These are phyloP conservation scores for Coemansia erecta DNA, from an alignment of 192 early-diverging fungal genomes.

Conservation along the genomic window DNA sequence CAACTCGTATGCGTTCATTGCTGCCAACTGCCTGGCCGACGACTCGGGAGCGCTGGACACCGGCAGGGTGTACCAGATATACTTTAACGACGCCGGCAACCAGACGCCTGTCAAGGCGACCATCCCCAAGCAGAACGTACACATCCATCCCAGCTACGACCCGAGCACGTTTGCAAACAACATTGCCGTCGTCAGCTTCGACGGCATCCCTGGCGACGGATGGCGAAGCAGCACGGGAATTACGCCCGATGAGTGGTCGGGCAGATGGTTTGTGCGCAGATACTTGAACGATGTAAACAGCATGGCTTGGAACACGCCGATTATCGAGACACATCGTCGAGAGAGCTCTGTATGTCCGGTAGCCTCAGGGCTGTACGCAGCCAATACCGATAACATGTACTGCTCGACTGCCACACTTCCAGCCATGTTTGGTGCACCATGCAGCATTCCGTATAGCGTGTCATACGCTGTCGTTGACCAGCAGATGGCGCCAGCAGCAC, in stretches of 20 bases:
- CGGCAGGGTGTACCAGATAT: slow-evolving; percentile 10
- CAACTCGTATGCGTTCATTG: slow-evolving; percentile 13
- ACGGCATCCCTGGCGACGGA: background rate
- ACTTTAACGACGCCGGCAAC: slow-evolving; percentile 6
- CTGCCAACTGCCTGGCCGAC: slow-evolving; percentile 18
- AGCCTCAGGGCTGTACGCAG: slow-evolving; percentile 14
- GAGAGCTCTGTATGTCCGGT: slow-evolving; percentile 9
- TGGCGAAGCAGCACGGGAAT: slow-evolving; percentile 18
- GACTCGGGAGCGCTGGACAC: background rate
- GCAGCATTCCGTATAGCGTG: slow-evolving; percentile 17
- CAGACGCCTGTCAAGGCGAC: background rate
- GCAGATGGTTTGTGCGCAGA: slow-evolving; percentile 12
- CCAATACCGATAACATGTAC: slow-evolving; percentile 20
- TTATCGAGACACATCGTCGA: slow-evolving; percentile 3
- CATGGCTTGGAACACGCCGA: slow-evolving; percentile 7
- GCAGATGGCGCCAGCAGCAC: slow-evolving; percentile 13
- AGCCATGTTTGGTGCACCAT: slow-evolving; percentile 4
- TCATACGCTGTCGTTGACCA: slow-evolving; percentile 6
- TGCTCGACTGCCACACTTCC: slow-evolving; percentile 14
- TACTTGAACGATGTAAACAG: background rate
- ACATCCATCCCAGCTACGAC: slow-evolving; percentile 22
- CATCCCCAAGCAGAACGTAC: slow-evolving; percentile 7
- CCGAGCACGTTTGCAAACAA: slow-evolving; percentile 24
- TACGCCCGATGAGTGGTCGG: slow-evolving; percentile 10
- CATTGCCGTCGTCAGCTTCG: slow-evolving; percentile 16